Percentiles rank a stretch among this genome's conserved stretches.
Conservation (phyloP, 2,329 filamentous ascomycete genomes). For the Pezicula neosporulosa region DNA sequence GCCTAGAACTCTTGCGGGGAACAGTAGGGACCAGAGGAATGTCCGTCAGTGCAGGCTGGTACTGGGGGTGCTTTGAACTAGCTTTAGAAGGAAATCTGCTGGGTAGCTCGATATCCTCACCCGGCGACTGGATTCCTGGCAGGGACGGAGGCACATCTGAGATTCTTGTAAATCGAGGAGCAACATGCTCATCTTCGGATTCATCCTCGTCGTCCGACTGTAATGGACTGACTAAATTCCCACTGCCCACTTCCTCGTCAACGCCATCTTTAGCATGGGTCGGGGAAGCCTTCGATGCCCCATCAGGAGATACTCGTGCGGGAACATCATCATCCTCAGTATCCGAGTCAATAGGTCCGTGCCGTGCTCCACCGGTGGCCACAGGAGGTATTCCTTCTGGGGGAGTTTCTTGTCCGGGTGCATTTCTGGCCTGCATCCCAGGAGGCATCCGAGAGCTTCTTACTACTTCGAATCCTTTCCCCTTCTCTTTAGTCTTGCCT, state of each 20-base stretch:
- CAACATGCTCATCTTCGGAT: slow-evolving; percentile 44
- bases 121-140: slow-evolving; percentile 51
- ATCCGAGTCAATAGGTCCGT: slow-evolving; percentile 59
- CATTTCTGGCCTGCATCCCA: slow-evolving; percentile 52
- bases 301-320: background rate
- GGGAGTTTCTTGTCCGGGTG: slow-evolving; percentile 63
- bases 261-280: slow-evolving; percentile 16
- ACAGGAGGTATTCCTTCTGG: slow-evolving; percentile 65
- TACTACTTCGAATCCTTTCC: slow-evolving; percentile 96
- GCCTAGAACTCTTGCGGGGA: slow-evolving; percentile 71
- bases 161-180: slow-evolving; percentile 37
- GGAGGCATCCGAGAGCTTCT: slow-evolving; percentile 83
- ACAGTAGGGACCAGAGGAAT: slow-evolving; percentile 48
- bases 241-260: slow-evolving; percentile 4
- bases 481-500: slow-evolving; percentile 88
- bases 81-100: slow-evolving; percentile 60
- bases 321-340: background rate
- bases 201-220: slow-evolving; percentile 40
- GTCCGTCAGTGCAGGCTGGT: slow-evolving; percentile 9
- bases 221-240: slow-evolving; percentile 21
- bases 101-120: slow-evolving; percentile 41
- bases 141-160: slow-evolving; percentile 52
- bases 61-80: slow-evolving; percentile 34
- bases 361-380: slow-evolving; percentile 32
- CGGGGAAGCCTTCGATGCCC: slow-evolving; percentile 5